These are phyloP conservation scores for Hanseniaspora singularis DNA, from an alignment of 805 yeast species.

Conservation along the genomic window DNA sequence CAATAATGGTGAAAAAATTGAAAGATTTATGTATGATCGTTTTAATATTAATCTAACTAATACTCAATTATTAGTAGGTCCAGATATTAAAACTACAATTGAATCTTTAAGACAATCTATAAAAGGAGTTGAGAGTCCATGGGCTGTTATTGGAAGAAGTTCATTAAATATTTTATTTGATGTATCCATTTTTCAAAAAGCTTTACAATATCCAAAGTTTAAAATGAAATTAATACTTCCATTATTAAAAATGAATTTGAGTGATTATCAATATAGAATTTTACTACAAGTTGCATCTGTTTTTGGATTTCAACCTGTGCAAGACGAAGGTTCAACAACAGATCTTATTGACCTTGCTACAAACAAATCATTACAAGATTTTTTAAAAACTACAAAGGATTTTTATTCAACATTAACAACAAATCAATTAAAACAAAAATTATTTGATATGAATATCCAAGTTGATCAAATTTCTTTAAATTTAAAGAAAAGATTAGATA, in stretches of 20 bases:
- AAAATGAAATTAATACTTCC: constrained; percentile 72
- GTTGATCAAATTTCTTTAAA: constrained; percentile 54
- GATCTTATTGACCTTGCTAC: constrained; percentile 16
- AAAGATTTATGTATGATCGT: constrained; percentile 78
- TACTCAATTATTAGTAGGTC: constrained; percentile 81
- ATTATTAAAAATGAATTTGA: constrained; percentile 52
- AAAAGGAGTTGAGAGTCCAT: constrained; percentile 25
- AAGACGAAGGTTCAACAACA: constrained; percentile 36
- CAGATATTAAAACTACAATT: constrained; percentile 65
- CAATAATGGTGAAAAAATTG: constrained; percentile 34
- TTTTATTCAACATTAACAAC: constrained; percentile 33
- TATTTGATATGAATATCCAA: constrained; percentile 59
- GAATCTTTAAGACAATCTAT: constrained; percentile 46
- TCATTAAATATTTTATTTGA: constrained; percentile 65
- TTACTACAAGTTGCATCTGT: constrained; percentile 65
- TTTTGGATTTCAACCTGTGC: constrained; percentile 27
- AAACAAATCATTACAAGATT: constrained; percentile 20
- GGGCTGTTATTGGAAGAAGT: constrained; percentile 62
- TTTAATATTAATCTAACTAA: constrained; percentile 66
- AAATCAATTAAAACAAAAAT: constrained; percentile 42
- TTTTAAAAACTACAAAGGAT: constrained; percentile 19
- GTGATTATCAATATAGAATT: constrained; percentile 82
- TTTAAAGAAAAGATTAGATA: constrained; percentile 55
- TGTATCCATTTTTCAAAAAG: constrained; percentile 73
- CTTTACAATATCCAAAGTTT: constrained; percentile 57